A percentile compares a stretch with the other conserved stretches of the same genome.
Conservation (phyloP, 352 stramenopile genomes). For the Phytophthora palmivora region DNA sequence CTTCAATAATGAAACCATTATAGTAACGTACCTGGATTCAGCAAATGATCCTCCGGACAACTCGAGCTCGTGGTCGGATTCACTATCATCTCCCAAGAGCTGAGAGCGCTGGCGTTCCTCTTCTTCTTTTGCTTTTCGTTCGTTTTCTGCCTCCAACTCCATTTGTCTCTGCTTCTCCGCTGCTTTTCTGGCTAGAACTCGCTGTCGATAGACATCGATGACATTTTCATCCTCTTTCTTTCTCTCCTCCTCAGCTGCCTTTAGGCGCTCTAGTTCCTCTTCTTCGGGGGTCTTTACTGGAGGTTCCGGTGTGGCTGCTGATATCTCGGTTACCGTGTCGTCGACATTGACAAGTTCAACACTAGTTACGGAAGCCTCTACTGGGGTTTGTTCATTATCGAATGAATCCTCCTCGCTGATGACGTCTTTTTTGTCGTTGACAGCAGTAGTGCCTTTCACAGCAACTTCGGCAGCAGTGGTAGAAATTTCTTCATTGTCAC, state of each 20-base stretch:
- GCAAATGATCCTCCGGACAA: slow-evolving; percentile 69
- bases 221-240: slow-evolving; percentile 62
- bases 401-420: neutral
- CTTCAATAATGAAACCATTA: slow-evolving; percentile 1
- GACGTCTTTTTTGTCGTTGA: neutral
- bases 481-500: neutral
- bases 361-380: neutral
- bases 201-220: slow-evolving; percentile 72
- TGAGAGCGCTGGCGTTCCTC: slow-evolving; percentile 22
- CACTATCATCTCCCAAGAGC: slow-evolving; percentile 26
- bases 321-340: neutral
- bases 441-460: neutral
- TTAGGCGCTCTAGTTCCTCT: slow-evolving; percentile 41
- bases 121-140: slow-evolving; percentile 52
- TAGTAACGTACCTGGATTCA: slow-evolving; percentile 60
- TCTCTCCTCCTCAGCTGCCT: slow-evolving; percentile 55
- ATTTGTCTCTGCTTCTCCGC: slow-evolving; percentile 66
- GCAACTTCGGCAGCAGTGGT: neutral
- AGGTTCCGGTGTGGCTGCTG: neutral
- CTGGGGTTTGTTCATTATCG: neutral
- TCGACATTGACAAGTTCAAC: neutral
- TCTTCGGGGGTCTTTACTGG: slow-evolving; percentile 33
- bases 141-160: slow-evolving; percentile 49
- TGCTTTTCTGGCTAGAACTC: slow-evolving; percentile 66
- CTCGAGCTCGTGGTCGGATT: slow-evolving; percentile 63